Base-by-base conservation (phyloP, 768 basidiomycete genomes). In the Leccinum disarticulatum region DNA sequence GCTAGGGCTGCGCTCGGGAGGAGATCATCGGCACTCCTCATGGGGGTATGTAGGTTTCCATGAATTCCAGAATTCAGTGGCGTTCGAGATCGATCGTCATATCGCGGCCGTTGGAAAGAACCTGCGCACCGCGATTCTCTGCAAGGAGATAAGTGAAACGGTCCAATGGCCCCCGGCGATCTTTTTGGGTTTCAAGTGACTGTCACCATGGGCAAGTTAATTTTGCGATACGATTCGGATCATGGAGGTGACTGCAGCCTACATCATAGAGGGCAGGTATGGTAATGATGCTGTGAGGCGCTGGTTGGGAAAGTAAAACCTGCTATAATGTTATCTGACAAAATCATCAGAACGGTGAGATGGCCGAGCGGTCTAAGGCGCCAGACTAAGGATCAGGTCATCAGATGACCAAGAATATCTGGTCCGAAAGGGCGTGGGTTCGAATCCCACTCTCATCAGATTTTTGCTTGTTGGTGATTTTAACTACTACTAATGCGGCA, bases 321-420 rank as follows among this genome's bases (percentile, higher is more conserved):
- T 6, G 9, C 15, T 41, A 41, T 41, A n/a, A n/a, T 41, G n/a
- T 19, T 11, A 13, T 46, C 43, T 19, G 43, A 19, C n/a, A 0
- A 13, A 19, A 46, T 10, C 1, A 46, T 2, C 19, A 10, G 43
- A 46, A 27, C 25, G 64, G 70, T 56, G 64, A 80, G 78, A 81
- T 82, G 81, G 81, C 81, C 81, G 81, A 82, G 81, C 78, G 81
- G 81, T 82, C 80, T 75, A 82, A 80, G 81, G 81, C 81, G 81
- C 82, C 81, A 81, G 81, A 82, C 81, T 82, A 81, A 80, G 80
- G 77, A 74, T 8, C 28, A 73, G 69, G 71, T 71, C 69, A 66
- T 66, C n/a, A 1, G 63, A 67, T 72, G 69, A 69, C 67, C 69
- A 10, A 36, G 66, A 3, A 51, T 63, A 73, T 73, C 72, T 73